phyloP scores from a whole-genome alignment of 139 green algal genomes.

The Coccomyxa sp. region DNA sequence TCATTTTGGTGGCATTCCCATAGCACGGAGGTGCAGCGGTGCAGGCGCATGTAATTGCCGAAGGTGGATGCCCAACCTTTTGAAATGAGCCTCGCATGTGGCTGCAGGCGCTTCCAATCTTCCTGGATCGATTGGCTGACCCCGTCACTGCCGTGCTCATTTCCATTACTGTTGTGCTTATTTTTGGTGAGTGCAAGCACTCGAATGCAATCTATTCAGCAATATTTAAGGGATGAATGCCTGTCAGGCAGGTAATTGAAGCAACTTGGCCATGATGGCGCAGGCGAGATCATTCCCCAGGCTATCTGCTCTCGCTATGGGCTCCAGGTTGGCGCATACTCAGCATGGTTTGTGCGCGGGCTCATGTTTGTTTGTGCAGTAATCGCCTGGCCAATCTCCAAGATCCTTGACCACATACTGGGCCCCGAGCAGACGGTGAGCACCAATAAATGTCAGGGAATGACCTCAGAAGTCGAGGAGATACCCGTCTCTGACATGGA shows the following conservation, averaged over 20 bases:
- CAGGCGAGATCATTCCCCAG: slow-evolving; percentile 32
- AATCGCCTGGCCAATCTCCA: slow-evolving; percentile 71
- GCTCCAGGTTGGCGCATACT: slow-evolving; percentile 77
- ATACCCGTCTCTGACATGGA: too few species aligned
- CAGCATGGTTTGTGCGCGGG: slow-evolving; percentile 65
- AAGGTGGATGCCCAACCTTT: not conserved
- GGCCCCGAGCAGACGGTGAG: slow-evolving; percentile 57
- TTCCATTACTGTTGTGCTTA: slow-evolving; percentile 68
- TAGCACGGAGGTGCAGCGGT: not conserved
- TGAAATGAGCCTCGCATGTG: not conserved
- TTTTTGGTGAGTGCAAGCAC: slow-evolving; percentile 77
- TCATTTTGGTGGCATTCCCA: not conserved
- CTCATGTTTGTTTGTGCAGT: slow-evolving; percentile 57
- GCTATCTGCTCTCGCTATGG: slow-evolving; percentile 78
- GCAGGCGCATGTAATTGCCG: not conserved
- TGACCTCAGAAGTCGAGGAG: too few species aligned
- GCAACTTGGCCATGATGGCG: not conserved
- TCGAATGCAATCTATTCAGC: too few species aligned
- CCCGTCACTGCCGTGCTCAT: slow-evolving; percentile 65
- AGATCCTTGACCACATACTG: slow-evolving; percentile 79
- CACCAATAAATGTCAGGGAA: too few species aligned
- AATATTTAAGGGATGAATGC: not conserved
- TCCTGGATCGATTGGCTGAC: slow-evolving; percentile 67
- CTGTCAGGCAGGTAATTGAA: not conserved
- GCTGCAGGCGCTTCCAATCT: slow-evolving; percentile 63